Base-by-base conservation (phyloP, 1,284 basidiomycete species). In the Cutaneotrichosporon mucoides region DNA sequence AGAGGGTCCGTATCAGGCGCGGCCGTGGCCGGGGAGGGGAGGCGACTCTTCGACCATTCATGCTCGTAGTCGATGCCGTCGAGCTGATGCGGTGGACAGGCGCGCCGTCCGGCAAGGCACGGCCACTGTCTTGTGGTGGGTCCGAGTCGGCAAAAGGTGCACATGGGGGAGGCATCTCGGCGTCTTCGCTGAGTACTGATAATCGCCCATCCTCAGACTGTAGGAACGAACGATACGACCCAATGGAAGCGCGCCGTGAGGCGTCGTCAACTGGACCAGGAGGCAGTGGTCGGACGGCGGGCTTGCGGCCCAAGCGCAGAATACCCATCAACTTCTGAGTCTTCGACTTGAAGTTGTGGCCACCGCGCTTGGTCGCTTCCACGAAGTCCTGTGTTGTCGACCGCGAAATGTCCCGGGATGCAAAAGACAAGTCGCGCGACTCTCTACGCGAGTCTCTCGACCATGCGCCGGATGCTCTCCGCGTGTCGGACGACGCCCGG, bases 241-340 rank as follows among this genome's bases (percentile, higher is more conserved):
- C 64, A 34, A 71, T 54, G 0, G 69, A 71, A 6, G 66, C 62
- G 41, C 72, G 58, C 34, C 73, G 57, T 7, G 49, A 38, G 7
- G 49, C 40, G 12, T 43, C 34, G 11, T 43, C 40, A 24, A 15
- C 6, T 4, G 40, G 47, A 12, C 45, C 33, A 6, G 43, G 34
- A 11, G 35, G 5, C 9, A 44, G 38, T 16, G 50, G 8, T 5
- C 10, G 24, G 10, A 24, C 35, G 7, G 38, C 16, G 2, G 55
- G 43, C 15, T 44, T 46, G 9, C 48, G 42, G 1, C 62, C 62
- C 0, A 76, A 65, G 44, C 69, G 68, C 46, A 75, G 65, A 6
- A 75, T 61, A 45, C 67, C 61, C 24, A 75, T 46, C 12, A 75
- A 60, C 34, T 72, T 66, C 56, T 67, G 68, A 15, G 69, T 70